Evolutionary conservation across 1,284 basidiomycete species (phyloP).

Genomic region (Pseudozyma hubeiensis): DNA sequence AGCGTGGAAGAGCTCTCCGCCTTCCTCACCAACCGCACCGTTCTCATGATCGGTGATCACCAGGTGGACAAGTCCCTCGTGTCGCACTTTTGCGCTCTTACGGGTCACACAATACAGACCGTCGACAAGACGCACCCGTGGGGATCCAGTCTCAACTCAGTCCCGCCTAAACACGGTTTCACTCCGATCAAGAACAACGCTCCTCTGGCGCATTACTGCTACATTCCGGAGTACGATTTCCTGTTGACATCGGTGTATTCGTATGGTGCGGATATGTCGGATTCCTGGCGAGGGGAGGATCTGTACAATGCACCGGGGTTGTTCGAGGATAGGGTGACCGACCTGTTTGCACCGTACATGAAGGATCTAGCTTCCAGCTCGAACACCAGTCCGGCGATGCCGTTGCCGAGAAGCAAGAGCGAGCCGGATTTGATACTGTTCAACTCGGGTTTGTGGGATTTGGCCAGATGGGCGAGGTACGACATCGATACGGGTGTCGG

Average conservation of each 20-base stretch:
- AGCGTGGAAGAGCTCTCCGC: slow-evolving; percentile 45
- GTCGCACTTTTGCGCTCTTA: slow-evolving; percentile 68
- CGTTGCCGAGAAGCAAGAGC: slow-evolving; percentile 43
- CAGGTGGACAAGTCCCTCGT: slow-evolving; percentile 68
- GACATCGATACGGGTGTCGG: slow-evolving; percentile 60
- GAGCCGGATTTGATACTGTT: slow-evolving; percentile 69
- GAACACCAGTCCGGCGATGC: slow-evolving; percentile 36
- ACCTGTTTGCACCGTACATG: slow-evolving; percentile 66
- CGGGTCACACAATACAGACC: slow-evolving; percentile 64
- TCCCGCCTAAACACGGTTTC: slow-evolving; percentile 45
- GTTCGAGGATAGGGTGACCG: slow-evolving; percentile 68
- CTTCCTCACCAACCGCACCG: slow-evolving; percentile 68
- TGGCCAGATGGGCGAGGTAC: slow-evolving; percentile 68
- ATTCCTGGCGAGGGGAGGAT: slow-evolving; percentile 65
- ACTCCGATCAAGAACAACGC: slow-evolving; percentile 55
- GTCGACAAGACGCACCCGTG: slow-evolving; percentile 66
- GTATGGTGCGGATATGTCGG: slow-evolving; percentile 68
- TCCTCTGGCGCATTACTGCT: slow-evolving; percentile 69
- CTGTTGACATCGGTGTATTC: slow-evolving; percentile 69
- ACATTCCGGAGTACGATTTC: slow-evolving; percentile 68
- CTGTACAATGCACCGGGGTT: slow-evolving; percentile 67
- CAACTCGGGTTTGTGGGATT: slow-evolving; percentile 68
- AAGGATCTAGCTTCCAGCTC: slow-evolving; percentile 22
- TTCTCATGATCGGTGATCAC: slow-evolving; percentile 69
- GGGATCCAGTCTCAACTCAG: slow-evolving; percentile 53